phyloP scores from a whole-genome alignment of 805 yeast species.

The Spathaspora arborariae region DNA sequence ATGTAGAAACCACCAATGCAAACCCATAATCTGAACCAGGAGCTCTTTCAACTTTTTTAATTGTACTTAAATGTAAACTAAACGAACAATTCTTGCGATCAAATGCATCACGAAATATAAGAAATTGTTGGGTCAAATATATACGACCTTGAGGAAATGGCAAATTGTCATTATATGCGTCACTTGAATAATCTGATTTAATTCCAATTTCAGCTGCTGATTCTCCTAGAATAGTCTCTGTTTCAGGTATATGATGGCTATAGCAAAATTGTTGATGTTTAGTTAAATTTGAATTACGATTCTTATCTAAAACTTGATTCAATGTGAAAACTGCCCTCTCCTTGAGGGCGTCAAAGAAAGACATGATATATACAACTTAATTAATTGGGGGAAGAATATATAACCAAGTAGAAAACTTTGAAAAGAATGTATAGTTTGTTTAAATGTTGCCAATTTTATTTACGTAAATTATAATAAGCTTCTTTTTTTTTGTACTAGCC shows the following conservation, averaged over 20 bases:
- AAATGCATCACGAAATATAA: constrained; percentile 69
- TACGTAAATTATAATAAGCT: too few relatives aligned
- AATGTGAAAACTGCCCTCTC: constrained; percentile 45
- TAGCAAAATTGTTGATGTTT: constrained; percentile 68
- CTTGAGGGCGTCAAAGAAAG: constrained; percentile 47
- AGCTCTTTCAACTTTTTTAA: constrained; percentile 81
- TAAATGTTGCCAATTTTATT: too few relatives aligned
- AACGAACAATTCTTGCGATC: constrained; percentile 68
- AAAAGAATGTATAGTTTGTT: too few relatives aligned
- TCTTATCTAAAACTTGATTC: constrained; percentile 41
- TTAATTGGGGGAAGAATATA: background rate
- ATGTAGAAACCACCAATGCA: constrained; percentile 69
- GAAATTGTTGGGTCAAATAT: constrained; percentile 69
- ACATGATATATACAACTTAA: constrained; percentile 27
- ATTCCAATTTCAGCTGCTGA: constrained; percentile 56
- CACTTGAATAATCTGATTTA: constrained; percentile 19
- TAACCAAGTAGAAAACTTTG: too few relatives aligned
- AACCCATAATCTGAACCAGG: constrained; percentile 74
- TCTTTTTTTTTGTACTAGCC: too few relatives aligned
- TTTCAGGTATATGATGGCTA: constrained; percentile 68
- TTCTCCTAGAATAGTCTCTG: constrained; percentile 63
- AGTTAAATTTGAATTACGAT: constrained; percentile 42
- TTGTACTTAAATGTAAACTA: constrained; percentile 67
- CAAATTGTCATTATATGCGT: constrained; percentile 15
- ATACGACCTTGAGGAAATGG: constrained; percentile 55